phyloP scores from a whole-genome alignment of 305 asterid genomes.

The Rubia balearica region DNA sequence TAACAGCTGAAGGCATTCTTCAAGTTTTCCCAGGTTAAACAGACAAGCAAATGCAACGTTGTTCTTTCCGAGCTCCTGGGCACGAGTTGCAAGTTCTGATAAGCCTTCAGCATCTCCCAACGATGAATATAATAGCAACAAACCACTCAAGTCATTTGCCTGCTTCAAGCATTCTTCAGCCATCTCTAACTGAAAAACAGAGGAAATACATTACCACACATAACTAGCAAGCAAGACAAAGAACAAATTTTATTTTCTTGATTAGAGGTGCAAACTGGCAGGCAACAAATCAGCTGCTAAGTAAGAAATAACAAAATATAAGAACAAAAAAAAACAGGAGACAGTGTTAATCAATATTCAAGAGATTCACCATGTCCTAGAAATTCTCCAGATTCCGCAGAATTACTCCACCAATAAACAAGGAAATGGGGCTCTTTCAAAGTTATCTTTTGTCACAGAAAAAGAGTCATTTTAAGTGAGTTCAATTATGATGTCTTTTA shows the following conservation, averaged over 20 bases:
- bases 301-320: background rate
- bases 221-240: background rate
- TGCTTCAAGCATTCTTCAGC: conserved; percentile 89
- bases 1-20: conserved; percentile 76
- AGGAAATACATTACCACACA: conserved; percentile 11
- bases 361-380: background rate
- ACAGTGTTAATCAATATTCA: background rate
- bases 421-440: too few species aligned
- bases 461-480: background rate
- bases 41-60: conserved; percentile 79
- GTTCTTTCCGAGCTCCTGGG: conserved; percentile 80
- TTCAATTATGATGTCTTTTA: background rate
- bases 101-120: conserved; percentile 79
- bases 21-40: conserved; percentile 76
- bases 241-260: background rate
- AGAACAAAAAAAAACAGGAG: background rate
- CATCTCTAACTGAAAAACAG: conserved; percentile 64
- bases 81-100: conserved; percentile 52
- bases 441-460: too few species aligned
- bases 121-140: conserved; percentile 74
- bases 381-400: background rate
- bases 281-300: background rate
- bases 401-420: too few species aligned
- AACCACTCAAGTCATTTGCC: conserved; percentile 87
- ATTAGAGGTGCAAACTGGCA: background rate